Conservation (phyloP, 345 rosid genomes). For the Linum usitatissimum region DNA sequence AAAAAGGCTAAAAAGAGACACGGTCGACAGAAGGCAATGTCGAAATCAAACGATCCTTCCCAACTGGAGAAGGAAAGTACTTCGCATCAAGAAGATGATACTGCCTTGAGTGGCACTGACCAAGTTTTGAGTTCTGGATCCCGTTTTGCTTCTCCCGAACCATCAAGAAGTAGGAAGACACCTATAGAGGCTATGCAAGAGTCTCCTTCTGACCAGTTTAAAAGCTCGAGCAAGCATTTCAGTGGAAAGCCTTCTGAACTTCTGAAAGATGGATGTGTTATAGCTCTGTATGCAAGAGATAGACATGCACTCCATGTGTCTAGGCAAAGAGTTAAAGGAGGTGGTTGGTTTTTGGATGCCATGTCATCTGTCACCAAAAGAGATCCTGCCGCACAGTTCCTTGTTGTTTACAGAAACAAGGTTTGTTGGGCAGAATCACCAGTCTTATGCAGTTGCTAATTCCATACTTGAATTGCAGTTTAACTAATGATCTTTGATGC, state of each 20-base stretch:
- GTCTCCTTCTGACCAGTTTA: constrained; percentile 36
- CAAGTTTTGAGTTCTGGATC: constrained; percentile 74
- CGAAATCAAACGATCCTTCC: constrained; percentile 51
- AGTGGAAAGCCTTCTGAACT: constrained; percentile 43
- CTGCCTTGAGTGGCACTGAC: constrained; percentile 84
- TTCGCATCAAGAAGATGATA: constrained; percentile 67
- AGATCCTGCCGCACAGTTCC: constrained; percentile 98
- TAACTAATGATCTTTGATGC: constrained; percentile 12
- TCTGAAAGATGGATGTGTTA: constrained; percentile 81
- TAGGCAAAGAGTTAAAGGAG: constrained; percentile 88
- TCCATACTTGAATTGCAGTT: constrained; percentile 2
- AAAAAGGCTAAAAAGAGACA: constrained; percentile 95
- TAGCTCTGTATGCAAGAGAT: constrained; percentile 81
- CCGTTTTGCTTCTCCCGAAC: constrained; percentile 71
- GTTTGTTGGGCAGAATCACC: constrained; percentile 26
- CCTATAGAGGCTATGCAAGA: constrained; percentile 57
- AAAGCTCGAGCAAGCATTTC: constrained; percentile 43
- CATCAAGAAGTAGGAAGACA: constrained; percentile 69
- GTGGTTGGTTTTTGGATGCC: constrained; percentile 92
- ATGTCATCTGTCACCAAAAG: constrained; percentile 83
- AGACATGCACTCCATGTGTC: constrained; percentile 63
- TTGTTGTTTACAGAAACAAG: constrained; percentile 78
- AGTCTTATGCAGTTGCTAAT: constrained; percentile 4
- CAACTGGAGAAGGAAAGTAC: constrained; percentile 55
- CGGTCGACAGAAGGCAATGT: constrained; percentile 52